A percentile compares a stretch with the other conserved stretches of the same genome.
phyloP scores from a whole-genome alignment of 768 basidiomycete species.

The Cyathus striatus region DNA sequence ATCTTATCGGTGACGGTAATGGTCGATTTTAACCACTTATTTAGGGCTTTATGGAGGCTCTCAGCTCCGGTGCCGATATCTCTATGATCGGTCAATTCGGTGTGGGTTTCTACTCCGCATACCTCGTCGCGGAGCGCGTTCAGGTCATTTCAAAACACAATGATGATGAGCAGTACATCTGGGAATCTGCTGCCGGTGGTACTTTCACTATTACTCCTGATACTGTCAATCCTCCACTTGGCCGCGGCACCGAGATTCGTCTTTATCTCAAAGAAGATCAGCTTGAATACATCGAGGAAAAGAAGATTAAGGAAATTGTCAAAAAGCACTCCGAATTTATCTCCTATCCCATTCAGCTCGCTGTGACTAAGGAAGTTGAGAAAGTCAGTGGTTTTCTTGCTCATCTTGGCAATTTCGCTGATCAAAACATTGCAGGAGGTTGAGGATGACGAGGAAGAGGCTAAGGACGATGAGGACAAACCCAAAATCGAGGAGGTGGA shows the following conservation, averaged over 20 bases:
- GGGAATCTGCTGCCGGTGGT: slow-evolving; percentile 99
- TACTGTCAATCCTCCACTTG: slow-evolving; percentile 82
- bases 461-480: slow-evolving; percentile 68
- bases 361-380: slow-evolving; percentile 98
- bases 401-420: background rate
- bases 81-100: slow-evolving; percentile 99
- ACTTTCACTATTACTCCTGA: slow-evolving; percentile 99
- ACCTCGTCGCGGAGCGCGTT: slow-evolving; percentile 97
- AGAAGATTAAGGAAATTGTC: slow-evolving; percentile 98
- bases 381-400: slow-evolving; percentile 59
- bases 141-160: slow-evolving; percentile 99
- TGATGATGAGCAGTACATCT: slow-evolving; percentile 99
- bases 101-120: slow-evolving; percentile 99
- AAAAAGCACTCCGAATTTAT: slow-evolving; percentile 99
- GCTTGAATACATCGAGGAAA: slow-evolving; percentile 98
- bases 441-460: slow-evolving; percentile 77
- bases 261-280: slow-evolving; percentile 98
- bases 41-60: slow-evolving; percentile 99
- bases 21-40: slow-evolving; percentile 7
- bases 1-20: background rate
- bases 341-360: slow-evolving; percentile 98
- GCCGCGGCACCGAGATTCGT: slow-evolving; percentile 90
- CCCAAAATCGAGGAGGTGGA: slow-evolving; percentile 81
- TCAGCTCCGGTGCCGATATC: slow-evolving; percentile 83
- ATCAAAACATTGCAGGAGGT: slow-evolving; percentile 57